Conservation (phyloP, 139 green algal species). For the Chlamydomonas sp. region DNA sequence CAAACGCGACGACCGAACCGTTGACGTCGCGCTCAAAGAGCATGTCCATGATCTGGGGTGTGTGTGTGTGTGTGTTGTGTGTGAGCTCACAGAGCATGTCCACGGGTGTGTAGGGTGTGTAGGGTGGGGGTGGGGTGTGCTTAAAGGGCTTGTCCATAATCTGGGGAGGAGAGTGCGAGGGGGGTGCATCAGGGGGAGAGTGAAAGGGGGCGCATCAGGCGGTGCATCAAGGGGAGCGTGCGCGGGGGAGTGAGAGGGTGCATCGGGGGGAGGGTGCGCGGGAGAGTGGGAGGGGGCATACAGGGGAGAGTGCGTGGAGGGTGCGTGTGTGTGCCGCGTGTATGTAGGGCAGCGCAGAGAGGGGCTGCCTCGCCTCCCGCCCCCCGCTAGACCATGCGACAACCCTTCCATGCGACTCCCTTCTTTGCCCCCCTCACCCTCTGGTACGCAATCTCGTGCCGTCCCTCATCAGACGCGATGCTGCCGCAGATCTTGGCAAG, state of each 20-base stretch:
- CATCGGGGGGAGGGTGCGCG: too few species aligned
- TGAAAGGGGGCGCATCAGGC: too few species aligned
- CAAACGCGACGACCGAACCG: constrained; percentile 85
- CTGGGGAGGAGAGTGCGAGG: not conserved
- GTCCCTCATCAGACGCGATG: constrained; percentile 89
- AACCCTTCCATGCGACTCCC: too few species aligned
- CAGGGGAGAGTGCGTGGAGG: too few species aligned
- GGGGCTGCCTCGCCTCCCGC: too few species aligned
- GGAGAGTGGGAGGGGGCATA: too few species aligned
- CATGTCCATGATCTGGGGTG: constrained; percentile 75
- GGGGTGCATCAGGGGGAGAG: not conserved
- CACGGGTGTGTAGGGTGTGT: not conserved
- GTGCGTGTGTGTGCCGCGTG: too few species aligned
- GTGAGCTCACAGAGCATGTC: not conserved
- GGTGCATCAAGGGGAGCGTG: not conserved
- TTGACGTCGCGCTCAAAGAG: constrained; percentile 83
- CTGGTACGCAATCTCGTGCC: constrained; percentile 92
- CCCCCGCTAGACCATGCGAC: too few species aligned
- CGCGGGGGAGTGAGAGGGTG: not conserved
- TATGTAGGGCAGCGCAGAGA: too few species aligned
- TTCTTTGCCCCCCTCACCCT: constrained; percentile 10
- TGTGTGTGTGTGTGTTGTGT: not conserved
- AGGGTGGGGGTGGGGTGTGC: not conserved
- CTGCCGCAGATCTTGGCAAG: constrained; percentile 85
- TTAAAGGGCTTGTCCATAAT: constrained; percentile 3